These are phyloP conservation scores for Colletotrichum australisinense DNA, from an alignment of 2,329 filamentous ascomycete genomes.

Conservation along the genomic window DNA sequence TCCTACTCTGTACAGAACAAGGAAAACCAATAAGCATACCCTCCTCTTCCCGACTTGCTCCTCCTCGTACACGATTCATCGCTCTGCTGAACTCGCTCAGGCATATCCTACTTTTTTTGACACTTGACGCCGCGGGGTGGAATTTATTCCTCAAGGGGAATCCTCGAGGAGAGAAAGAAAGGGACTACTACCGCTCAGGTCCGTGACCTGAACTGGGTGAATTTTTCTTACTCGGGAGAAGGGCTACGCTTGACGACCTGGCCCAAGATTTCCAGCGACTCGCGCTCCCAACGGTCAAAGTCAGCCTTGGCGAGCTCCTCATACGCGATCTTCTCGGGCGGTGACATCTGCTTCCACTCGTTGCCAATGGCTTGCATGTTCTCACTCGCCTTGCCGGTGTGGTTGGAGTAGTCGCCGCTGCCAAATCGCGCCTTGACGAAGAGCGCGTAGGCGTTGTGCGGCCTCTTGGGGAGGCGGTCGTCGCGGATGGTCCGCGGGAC, in stretches of 20 bases:
- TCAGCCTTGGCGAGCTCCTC: constrained; percentile 45
- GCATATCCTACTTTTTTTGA: neutral
- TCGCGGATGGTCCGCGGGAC: constrained; percentile 53
- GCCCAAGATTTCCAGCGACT: constrained; percentile 39
- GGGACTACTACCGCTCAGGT: neutral
- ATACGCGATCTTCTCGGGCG: constrained; percentile 55
- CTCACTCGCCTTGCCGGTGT: constrained; percentile 34
- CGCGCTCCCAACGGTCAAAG: constrained; percentile 45
- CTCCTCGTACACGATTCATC: neutral
- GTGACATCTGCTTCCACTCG: constrained; percentile 58
- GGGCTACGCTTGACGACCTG: constrained; percentile 3
- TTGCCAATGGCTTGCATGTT: constrained; percentile 40
- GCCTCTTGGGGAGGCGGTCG: constrained; percentile 57
- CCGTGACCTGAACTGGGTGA: neutral
- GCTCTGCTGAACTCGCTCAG: neutral
- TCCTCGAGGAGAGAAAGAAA: neutral
- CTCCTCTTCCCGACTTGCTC: neutral
- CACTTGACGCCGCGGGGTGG: neutral
- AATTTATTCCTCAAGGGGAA: neutral
- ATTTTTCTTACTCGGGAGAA: neutral
- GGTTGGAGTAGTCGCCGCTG: constrained; percentile 39
- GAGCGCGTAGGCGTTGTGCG: constrained; percentile 45
- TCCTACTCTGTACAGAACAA: neutral
- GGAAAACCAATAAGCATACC: neutral
- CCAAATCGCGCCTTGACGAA: constrained; percentile 54